A percentile compares a stretch with the other conserved stretches of the same genome.
These are phyloP conservation scores for Daldinia childiae DNA, from an alignment of 495 filamentous ascomycete species.

Conservation along the genomic window DNA sequence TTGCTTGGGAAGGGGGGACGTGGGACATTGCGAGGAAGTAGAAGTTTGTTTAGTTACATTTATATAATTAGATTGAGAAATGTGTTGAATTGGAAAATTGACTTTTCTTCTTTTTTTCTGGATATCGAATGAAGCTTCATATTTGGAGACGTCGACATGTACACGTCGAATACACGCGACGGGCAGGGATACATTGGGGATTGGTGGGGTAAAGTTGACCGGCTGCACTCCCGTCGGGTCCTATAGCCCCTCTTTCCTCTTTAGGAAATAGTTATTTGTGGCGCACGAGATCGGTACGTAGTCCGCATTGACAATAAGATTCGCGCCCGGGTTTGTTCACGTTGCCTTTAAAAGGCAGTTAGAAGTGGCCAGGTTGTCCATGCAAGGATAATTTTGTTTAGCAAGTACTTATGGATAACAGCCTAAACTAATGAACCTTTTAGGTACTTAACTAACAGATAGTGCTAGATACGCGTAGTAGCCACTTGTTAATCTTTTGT, in stretches of 20 bases:
- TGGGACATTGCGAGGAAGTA: constrained; percentile 55
- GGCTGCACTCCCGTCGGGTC: constrained; percentile 9
- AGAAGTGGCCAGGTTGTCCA: constrained; percentile 41
- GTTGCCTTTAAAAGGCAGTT: neutral
- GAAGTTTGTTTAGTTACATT: neutral
- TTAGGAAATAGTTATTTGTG: constrained; percentile 11
- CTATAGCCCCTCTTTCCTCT: constrained; percentile 31
- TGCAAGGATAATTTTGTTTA: constrained; percentile 34
- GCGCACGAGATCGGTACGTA: constrained; percentile 14
- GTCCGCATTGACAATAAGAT: neutral
- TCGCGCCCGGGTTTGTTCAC: neutral
- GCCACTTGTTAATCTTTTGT: constrained; percentile 34
- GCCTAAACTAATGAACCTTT: neutral
- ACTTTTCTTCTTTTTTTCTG: neutral
- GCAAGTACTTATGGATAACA: neutral
- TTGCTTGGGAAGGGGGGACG: constrained; percentile 57
- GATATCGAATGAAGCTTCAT: neutral
- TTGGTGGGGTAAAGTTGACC: constrained; percentile 24
- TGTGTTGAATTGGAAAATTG: neutral
- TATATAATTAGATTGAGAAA: neutral
- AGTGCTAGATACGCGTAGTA: constrained; percentile 25
- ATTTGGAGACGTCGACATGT: neutral
- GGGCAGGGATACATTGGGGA: constrained; percentile 16
- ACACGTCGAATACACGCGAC: constrained; percentile 32
- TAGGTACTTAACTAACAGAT: constrained; percentile 22